Evolutionary conservation across 2,329 filamentous ascomycete genomes (phyloP).

Genomic region (Trichoderma atrobrunneum): DNA sequence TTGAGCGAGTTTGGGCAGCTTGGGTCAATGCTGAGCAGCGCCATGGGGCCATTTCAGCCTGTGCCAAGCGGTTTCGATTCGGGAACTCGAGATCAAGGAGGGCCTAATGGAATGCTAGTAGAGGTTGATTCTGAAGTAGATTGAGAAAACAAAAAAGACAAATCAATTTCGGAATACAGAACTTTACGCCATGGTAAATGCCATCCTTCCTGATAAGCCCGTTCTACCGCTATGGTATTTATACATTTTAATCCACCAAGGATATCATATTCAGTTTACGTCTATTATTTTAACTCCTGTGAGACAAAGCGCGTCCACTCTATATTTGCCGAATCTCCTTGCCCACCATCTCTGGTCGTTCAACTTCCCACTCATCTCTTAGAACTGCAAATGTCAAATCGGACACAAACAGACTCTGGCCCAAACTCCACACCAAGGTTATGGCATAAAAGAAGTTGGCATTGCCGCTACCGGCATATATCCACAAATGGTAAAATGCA

Average conservation of each 20-base stretch:
- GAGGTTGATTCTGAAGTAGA: slow-evolving; percentile 39
- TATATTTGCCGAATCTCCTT: slow-evolving; percentile 85
- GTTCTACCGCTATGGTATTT: background rate
- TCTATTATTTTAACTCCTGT: slow-evolving; percentile 4
- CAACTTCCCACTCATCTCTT: slow-evolving; percentile 89
- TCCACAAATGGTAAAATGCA: slow-evolving; percentile 96
- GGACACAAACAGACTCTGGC: slow-evolving; percentile 79
- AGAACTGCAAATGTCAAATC: slow-evolving; percentile 86
- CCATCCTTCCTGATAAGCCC: background rate
- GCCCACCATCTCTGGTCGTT: slow-evolving; percentile 84
- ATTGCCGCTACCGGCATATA: slow-evolving; percentile 95
- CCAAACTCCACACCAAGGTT: slow-evolving; percentile 95
- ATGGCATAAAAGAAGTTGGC: slow-evolving; percentile 99
- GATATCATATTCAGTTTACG: background rate
- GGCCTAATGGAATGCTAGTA: slow-evolving; percentile 29
- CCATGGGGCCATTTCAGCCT: slow-evolving; percentile 30
- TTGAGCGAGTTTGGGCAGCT: slow-evolving; percentile 47
- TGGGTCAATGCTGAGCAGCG: slow-evolving; percentile 43
- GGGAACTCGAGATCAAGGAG: slow-evolving; percentile 1
- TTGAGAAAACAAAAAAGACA: slow-evolving; percentile 19
- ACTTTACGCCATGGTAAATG: background rate
- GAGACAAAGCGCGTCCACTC: background rate
- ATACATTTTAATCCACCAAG: background rate
- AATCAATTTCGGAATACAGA: background rate
- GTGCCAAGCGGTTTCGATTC: slow-evolving; percentile 16